A percentile compares a stretch with the other conserved stretches of the same genome.
Conservation (phyloP, 768 basidiomycete genomes). For the Dendrothele bispora region DNA sequence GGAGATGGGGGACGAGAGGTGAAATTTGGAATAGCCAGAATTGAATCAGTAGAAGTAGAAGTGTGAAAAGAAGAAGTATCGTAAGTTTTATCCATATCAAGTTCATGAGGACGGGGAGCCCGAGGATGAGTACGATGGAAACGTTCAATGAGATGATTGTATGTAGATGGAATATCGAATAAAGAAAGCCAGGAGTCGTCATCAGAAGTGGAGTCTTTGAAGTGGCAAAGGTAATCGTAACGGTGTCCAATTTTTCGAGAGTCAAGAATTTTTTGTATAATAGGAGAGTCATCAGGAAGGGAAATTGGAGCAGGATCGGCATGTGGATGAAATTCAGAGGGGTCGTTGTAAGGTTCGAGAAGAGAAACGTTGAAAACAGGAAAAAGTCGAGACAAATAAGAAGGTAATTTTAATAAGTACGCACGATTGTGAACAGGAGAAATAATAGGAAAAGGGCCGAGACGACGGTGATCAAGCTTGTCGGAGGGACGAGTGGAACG, state of each 20-base stretch:
- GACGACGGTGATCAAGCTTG: constrained; percentile 20
- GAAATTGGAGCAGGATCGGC: constrained; percentile 19
- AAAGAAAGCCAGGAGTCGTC: constrained; percentile 36
- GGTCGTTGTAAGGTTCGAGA: constrained; percentile 31
- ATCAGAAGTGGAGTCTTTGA: constrained; percentile 21
- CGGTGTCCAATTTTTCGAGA: constrained; percentile 30
- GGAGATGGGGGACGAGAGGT: no score
- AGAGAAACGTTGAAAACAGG: constrained; percentile 31
- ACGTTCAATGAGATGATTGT: constrained; percentile 28
- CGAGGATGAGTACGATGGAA: constrained; percentile 33
- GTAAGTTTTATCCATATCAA: no score
- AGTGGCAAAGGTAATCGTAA: constrained; percentile 36
- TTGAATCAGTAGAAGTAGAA: no score
- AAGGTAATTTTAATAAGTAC: constrained; percentile 18
- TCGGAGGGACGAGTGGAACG: constrained; percentile 21
- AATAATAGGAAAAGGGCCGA: constrained; percentile 16
- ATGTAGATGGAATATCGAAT: constrained; percentile 30
- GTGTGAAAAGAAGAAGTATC: no score
- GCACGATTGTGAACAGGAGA: constrained; percentile 7
- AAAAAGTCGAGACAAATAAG: constrained; percentile 19
- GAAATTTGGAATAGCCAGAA: no score
- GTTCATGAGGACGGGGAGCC: constrained; percentile 29
- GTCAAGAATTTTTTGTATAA: constrained; percentile 27
- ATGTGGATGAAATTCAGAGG: constrained; percentile 31
- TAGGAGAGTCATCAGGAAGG: constrained; percentile 16